A percentile compares a stretch with the other conserved stretches of the same genome.
phyloP scores from a whole-genome alignment of 2,329 filamentous ascomycete species.

The Ceratocystis colombiana region DNA sequence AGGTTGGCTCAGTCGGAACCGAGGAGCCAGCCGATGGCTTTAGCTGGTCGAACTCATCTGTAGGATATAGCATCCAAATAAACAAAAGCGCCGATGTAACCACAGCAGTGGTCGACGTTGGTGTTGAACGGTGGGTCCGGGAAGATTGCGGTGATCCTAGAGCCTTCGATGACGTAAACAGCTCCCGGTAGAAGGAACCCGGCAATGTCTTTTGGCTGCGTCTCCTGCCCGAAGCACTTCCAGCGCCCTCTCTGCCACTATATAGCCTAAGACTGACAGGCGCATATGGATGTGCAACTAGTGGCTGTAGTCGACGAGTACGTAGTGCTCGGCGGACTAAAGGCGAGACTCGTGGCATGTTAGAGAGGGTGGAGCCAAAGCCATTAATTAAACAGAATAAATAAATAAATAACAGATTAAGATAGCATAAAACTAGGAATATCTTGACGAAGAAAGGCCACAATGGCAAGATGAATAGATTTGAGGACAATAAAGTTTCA shows the following conservation, averaged over 20 bases:
- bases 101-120: conserved; percentile 15
- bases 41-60: conserved; percentile 34
- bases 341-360: conserved; percentile 21
- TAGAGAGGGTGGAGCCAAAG: background rate
- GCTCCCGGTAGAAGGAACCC: conserved; percentile 22
- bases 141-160: background rate
- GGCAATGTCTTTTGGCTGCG: conserved; percentile 3
- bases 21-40: conserved; percentile 11
- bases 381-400: background rate
- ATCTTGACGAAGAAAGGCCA: background rate
- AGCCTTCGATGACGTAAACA: conserved; percentile 21
- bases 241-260: background rate
- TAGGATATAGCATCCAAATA: conserved; percentile 38
- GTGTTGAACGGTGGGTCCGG: conserved; percentile 1
- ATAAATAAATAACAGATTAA: background rate
- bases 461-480: background rate
- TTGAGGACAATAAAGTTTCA: background rate
- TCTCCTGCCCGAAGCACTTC: background rate
- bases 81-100: conserved; percentile 31
- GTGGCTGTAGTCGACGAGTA: background rate
- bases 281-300: background rate
- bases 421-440: background rate
- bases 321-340: conserved; percentile 19
- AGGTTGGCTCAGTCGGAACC: conserved; percentile 7
- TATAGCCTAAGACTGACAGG: background rate